phyloP scores from a whole-genome alignment of 495 filamentous ascomycete genomes.

The Neurospora sp. region DNA sequence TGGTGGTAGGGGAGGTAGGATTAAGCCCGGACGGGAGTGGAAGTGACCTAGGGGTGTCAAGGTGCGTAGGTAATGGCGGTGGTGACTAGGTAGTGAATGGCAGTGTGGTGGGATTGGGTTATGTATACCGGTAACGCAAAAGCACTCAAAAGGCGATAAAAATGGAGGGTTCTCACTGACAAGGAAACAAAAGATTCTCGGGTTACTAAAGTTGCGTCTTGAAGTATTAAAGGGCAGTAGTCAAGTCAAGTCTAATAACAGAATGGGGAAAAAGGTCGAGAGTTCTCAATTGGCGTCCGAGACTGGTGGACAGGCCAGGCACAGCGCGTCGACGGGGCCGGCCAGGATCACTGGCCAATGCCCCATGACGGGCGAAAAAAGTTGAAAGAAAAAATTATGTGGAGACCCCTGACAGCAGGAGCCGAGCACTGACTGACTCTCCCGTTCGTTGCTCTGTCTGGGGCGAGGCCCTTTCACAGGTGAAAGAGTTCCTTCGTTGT shows the following conservation, averaged over 20 bases:
- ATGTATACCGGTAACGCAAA: neutral
- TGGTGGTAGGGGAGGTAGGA: neutral
- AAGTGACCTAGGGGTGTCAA: neutral
- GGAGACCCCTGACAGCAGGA: conserved; percentile 7
- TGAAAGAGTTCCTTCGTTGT: neutral
- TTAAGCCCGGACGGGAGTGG: neutral
- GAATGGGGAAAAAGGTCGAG: neutral
- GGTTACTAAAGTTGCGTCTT: neutral
- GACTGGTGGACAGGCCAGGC: neutral
- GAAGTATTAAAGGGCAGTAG: neutral
- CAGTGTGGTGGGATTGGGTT: neutral
- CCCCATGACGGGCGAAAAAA: conserved; percentile 13
- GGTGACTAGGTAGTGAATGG: conserved; percentile 3
- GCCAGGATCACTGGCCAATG: neutral
- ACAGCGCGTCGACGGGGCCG: neutral
- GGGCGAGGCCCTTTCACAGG: neutral
- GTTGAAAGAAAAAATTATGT: conserved; percentile 23
- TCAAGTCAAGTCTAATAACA: neutral
- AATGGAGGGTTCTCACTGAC: neutral
- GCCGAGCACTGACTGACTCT: neutral
- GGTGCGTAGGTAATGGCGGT: neutral
- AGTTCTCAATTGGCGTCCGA: neutral
- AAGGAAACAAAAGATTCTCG: neutral
- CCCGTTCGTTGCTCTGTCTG: neutral
- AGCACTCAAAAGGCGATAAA: neutral